phyloP scores from a whole-genome alignment of 176 grass and related monocot genomes.

The Aegilops sharonensis region DNA sequence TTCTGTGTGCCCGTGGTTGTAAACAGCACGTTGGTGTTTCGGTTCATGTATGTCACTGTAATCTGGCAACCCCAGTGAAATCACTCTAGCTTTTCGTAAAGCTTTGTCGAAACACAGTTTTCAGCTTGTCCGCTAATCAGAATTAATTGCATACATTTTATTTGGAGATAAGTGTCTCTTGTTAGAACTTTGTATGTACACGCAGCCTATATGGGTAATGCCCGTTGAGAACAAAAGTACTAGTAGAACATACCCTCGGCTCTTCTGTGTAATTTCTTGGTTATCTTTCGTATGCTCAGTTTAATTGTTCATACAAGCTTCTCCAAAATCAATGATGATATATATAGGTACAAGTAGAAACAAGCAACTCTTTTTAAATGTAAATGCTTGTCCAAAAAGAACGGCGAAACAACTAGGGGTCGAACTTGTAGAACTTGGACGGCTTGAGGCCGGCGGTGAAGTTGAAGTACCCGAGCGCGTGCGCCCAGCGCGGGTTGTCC shows the following conservation, averaged over 20 bases:
- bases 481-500: slow-evolving; percentile 56
- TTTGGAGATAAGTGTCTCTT: neutral
- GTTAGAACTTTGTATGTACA: neutral
- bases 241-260: too few species aligned
- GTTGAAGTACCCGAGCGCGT: slow-evolving; percentile 76
- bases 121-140: neutral
- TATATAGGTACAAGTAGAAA: neutral
- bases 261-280: too few species aligned
- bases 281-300: neutral
- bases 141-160: neutral
- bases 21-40: neutral
- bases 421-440: slow-evolving; percentile 50
- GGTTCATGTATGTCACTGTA: neutral
- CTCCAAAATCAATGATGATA: neutral
- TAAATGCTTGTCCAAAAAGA: neutral
- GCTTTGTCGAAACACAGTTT: neutral
- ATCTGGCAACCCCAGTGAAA: neutral
- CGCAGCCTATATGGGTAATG: too few species aligned
- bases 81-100: neutral
- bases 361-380: neutral
- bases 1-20: neutral
- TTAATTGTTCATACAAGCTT: neutral
- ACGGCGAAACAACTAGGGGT: neutral
- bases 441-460: slow-evolving; percentile 43
- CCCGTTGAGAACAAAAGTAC: too few species aligned